Conservation (phyloP, 2,329 filamentous ascomycete genomes). For the Pseudopithomyces maydicus region DNA sequence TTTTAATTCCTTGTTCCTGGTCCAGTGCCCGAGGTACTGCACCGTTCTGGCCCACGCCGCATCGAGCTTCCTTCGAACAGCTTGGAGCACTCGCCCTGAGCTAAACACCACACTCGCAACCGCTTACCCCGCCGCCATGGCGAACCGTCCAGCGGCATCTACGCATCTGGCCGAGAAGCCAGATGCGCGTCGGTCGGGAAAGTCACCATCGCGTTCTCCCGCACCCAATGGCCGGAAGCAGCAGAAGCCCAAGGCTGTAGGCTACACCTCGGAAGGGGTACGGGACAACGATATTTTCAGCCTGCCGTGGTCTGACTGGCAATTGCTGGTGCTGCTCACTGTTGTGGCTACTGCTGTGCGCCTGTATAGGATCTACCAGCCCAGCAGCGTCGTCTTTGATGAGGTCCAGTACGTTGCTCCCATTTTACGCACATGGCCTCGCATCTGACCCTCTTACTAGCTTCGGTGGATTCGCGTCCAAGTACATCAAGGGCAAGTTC, state of each 20-base stretch:
- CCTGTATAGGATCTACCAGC: constrained; percentile 94
- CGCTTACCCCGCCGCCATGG: constrained; percentile 38
- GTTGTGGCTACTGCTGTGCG: constrained; percentile 78
- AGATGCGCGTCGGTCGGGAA: constrained; percentile 35
- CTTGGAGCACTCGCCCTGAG: constrained; percentile 23
- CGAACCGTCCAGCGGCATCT: constrained; percentile 36
- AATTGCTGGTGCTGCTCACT: constrained; percentile 74
- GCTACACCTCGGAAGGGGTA: constrained; percentile 79
- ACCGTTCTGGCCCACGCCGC: not conserved
- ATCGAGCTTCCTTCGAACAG: constrained; percentile 11
- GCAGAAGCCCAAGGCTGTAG: constrained; percentile 38
- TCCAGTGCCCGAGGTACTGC: not conserved
- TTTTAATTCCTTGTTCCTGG: constrained; percentile 9
- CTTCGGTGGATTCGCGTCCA: constrained; percentile 96
- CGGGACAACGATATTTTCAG: constrained; percentile 90
- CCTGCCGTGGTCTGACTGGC: constrained; percentile 82
- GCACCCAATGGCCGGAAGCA: constrained; percentile 38
- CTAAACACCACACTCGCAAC: constrained; percentile 21
- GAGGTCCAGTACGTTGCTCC: constrained; percentile 85
- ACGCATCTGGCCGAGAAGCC: constrained; percentile 40
- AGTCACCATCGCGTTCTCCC: constrained; percentile 40
- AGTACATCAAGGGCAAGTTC: constrained; percentile 99
- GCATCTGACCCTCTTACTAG: constrained; percentile 54
- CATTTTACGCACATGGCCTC: not conserved
- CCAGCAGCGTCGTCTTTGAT: constrained; percentile 95